Percentiles rank a stretch among this genome's conserved stretches.
phyloP scores from a whole-genome alignment of 441 rosid genomes.

The Breynia disticha region DNA sequence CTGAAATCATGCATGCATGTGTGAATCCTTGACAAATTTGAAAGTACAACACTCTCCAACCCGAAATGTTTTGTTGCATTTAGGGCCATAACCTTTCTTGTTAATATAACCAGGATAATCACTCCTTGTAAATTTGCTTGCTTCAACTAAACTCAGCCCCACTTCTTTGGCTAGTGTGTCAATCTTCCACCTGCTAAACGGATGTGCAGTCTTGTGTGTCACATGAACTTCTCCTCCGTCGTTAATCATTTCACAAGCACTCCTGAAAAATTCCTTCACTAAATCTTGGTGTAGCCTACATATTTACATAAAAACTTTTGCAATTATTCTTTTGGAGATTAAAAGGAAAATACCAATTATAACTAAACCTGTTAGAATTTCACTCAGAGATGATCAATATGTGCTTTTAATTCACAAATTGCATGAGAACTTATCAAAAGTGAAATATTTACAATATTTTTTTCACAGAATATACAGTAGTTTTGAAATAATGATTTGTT shows the following conservation, averaged over 20 bases:
- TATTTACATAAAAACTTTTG: too few species aligned
- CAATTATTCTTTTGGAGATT: too few species aligned
- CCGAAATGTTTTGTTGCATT: constrained; percentile 38
- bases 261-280: constrained; percentile 32
- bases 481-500: too few species aligned
- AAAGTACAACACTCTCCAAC: constrained; percentile 42
- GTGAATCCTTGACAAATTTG: constrained; percentile 20
- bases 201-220: constrained; percentile 37
- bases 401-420: too few species aligned
- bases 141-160: constrained; percentile 19
- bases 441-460: too few species aligned
- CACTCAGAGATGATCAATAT: too few species aligned
- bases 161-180: constrained; percentile 33
- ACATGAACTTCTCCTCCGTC: constrained; percentile 46
- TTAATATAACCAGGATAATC: constrained; percentile 47
- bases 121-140: constrained; percentile 23
- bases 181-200: constrained; percentile 44
- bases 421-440: too few species aligned
- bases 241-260: constrained; percentile 35
- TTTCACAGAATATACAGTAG: too few species aligned
- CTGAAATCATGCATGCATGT: too few species aligned
- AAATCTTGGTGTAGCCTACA: constrained; percentile 36
- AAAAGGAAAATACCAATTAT: too few species aligned
- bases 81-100: constrained; percentile 40
- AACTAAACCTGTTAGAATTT: too few species aligned